A percentile compares a stretch with the other conserved stretches of the same genome.
phyloP scores from a whole-genome alignment of 352 stramenopile genomes.

The Thraustochytrium sp. region DNA sequence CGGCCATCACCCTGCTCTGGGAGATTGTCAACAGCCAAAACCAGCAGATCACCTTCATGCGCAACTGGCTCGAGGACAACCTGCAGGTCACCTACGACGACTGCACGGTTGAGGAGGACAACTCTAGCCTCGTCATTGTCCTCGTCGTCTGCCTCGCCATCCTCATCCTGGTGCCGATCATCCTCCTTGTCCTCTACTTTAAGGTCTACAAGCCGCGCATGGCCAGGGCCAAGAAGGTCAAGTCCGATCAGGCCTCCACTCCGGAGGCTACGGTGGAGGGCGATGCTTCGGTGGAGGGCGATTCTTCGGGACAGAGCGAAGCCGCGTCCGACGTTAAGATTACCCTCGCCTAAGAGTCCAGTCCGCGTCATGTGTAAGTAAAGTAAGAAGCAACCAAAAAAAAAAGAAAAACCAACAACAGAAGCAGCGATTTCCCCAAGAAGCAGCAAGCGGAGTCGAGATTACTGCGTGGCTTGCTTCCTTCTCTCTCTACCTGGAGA shows the following conservation, averaged over 20 bases:
- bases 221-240: background rate
- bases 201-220: background rate
- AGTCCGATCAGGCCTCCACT: background rate
- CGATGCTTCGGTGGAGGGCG: too few relatives aligned
- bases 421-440: too few relatives aligned
- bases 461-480: too few relatives aligned
- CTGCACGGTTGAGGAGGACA: background rate
- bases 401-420: too few relatives aligned
- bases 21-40: slow-evolving; percentile 66
- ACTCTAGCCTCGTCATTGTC: background rate
- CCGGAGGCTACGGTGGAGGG: too few relatives aligned
- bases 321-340: too few relatives aligned
- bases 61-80: slow-evolving; percentile 47
- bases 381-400: too few relatives aligned
- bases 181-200: background rate
- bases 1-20: slow-evolving; percentile 56
- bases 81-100: background rate
- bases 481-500: too few relatives aligned
- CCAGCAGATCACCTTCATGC: slow-evolving; percentile 62
- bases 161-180: background rate
- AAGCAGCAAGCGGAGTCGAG: too few relatives aligned
- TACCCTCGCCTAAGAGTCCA: too few relatives aligned
- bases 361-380: too few relatives aligned
- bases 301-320: too few relatives aligned
- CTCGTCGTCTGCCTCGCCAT: background rate